Evolutionary conservation across 345 rosid genomes (phyloP).

Genomic region (Salix suchowensis): DNA sequence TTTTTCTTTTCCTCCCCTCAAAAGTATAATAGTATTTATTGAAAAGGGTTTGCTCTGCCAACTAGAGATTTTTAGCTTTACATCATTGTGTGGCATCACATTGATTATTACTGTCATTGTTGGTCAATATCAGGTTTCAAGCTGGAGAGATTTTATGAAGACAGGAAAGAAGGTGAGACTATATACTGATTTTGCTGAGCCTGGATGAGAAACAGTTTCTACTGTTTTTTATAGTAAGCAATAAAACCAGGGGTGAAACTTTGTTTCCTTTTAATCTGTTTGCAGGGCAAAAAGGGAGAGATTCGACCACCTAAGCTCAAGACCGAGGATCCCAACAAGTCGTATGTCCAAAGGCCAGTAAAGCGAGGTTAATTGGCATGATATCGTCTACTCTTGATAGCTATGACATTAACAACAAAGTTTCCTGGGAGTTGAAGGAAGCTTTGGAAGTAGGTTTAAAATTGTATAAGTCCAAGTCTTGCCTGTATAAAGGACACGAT

Average conservation of each 20-base stretch:
- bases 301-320: constrained; percentile 88
- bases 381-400: not conserved
- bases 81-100: not conserved
- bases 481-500: not conserved
- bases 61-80: not conserved
- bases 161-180: constrained; percentile 74
- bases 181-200: not conserved
- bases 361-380: constrained; percentile 53
- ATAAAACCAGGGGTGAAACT: not conserved
- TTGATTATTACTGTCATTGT: not conserved
- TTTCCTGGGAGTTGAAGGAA: not conserved
- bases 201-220: not conserved
- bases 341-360: constrained; percentile 91
- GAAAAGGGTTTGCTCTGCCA: no score
- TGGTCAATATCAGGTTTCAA: constrained; percentile 54
- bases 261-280: not conserved
- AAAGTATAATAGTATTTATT: no score
- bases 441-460: not conserved
- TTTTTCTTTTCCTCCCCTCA: no score
- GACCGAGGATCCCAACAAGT: constrained; percentile 97
- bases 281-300: constrained; percentile 87
- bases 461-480: not conserved
- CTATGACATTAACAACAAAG: not conserved
- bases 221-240: not conserved
- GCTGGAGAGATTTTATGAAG: constrained; percentile 96